Conservation (phyloP, 257 asterid species). For the Ligustrum vulgare region DNA sequence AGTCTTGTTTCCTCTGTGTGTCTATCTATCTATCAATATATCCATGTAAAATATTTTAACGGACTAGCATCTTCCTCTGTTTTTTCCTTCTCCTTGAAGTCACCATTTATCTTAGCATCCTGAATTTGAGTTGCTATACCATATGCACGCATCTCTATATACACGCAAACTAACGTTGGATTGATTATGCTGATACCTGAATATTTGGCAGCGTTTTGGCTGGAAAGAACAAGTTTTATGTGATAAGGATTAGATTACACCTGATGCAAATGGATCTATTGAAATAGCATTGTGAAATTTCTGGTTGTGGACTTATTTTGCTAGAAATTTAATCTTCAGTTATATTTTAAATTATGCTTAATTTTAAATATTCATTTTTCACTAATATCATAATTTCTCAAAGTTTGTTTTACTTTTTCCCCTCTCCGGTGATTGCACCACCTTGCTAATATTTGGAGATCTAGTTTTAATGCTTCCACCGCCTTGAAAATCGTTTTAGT, state of each 20-base stretch:
- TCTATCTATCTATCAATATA: background rate
- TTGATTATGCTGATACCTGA: background rate
- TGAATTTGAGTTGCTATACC: background rate
- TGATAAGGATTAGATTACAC: background rate
- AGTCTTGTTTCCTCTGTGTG: background rate
- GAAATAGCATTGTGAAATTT: background rate
- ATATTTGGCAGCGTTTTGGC: background rate
- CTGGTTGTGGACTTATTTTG: background rate
- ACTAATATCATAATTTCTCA: background rate
- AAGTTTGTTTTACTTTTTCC: background rate
- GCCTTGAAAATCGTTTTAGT: background rate
- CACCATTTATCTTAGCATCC: background rate
- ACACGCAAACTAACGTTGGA: background rate
- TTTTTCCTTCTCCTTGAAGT: background rate
- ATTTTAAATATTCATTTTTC: background rate
- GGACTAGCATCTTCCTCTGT: background rate
- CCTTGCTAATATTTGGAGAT: conserved; percentile 8
- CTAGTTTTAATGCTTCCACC: conserved; percentile 1
- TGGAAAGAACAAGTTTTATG: background rate
- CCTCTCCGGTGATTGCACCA: background rate
- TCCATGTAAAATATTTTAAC: background rate
- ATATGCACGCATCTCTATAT: background rate
- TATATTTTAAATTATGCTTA: background rate
- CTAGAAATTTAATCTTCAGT: background rate
- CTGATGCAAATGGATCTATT: background rate